Conservation (phyloP, 257 asterid genomes). For the Ilex aquifolium region DNA sequence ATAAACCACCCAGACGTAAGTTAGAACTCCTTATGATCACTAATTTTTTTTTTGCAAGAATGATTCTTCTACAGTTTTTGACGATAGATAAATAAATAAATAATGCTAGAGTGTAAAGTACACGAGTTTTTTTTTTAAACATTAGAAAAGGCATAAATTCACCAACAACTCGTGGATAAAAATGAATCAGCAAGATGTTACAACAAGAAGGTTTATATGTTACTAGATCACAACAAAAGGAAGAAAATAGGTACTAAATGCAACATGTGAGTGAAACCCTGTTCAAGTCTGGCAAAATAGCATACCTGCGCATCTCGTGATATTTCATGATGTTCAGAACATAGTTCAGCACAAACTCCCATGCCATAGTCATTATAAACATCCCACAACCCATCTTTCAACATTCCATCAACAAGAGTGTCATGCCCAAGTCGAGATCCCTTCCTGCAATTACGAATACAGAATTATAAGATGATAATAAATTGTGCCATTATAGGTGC, state of each 20-base stretch:
- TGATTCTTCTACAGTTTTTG: too few species aligned
- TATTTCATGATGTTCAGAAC: conserved; percentile 77
- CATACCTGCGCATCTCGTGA: conserved; percentile 93
- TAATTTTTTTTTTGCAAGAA: neutral
- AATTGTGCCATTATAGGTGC: neutral
- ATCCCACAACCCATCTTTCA: conserved; percentile 98
- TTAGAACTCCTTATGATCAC: neutral
- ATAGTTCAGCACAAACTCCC: conserved; percentile 98
- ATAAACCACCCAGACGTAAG: neutral
- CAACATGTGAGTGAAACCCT: too few species aligned
- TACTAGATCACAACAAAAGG: neutral
- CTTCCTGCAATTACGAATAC: conserved; percentile 51
- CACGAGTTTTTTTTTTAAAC: too few species aligned
- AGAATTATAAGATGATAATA: neutral
- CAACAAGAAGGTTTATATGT: neutral
- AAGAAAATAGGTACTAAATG: too few species aligned
- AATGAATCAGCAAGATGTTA: neutral
- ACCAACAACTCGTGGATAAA: neutral
- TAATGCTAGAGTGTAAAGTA: too few species aligned
- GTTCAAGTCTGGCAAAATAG: neutral
- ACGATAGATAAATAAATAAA: too few species aligned
- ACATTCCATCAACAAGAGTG: conserved; percentile 95
- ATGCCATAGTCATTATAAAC: conserved; percentile 86
- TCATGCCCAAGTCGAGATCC: conserved; percentile 99
- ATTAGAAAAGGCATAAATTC: neutral